Percentiles rank a stretch among this genome's conserved stretches.
Evolutionary conservation across 1,139 yeast species (phyloP).

Genomic region (Debaryomycetaceae sp.): DNA sequence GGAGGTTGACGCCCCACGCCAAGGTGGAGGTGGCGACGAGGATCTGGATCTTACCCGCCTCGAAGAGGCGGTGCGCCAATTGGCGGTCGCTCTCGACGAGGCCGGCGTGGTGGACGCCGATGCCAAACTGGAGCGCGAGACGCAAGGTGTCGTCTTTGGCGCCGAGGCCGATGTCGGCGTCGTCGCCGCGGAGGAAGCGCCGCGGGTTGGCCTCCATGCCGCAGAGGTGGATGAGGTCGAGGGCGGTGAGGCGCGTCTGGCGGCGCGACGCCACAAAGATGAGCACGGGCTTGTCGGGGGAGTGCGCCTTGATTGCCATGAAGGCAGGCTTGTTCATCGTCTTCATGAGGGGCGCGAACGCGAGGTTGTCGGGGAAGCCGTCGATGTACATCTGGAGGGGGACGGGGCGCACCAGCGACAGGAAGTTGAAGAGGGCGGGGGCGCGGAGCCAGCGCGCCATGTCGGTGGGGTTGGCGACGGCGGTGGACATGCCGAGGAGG

Average conservation of each 20-base stretch:
- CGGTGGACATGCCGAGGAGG: conserved; percentile 91
- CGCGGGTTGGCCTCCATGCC: conserved; percentile 94
- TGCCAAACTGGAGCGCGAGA: conserved; percentile 86
- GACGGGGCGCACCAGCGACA: conserved; percentile 94
- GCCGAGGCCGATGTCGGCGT: conserved; percentile 64
- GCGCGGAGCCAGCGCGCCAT: conserved; percentile 98
- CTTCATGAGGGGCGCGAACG: conserved; percentile 94
- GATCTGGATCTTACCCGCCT: conserved; percentile 80
- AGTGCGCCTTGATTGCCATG: conserved; percentile 92
- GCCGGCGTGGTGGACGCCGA: conserved; percentile 98
- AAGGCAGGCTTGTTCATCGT: conserved; percentile 98
- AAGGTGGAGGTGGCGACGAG: conserved; percentile 91
- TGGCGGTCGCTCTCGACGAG: conserved; percentile 85
- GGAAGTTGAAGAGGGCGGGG: conserved; percentile 80
- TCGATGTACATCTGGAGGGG: conserved; percentile 97
- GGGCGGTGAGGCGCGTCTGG: conserved; percentile 92
- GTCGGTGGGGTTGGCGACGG: conserved; percentile 95
- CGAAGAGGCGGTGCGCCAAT: conserved; percentile 82
- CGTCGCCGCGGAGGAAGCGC: conserved; percentile 74
- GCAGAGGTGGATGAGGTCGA: conserved; percentile 88
- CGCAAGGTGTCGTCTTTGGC: conserved; percentile 89
- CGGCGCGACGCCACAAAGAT: conserved; percentile 96
- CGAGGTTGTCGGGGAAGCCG: conserved; percentile 92
- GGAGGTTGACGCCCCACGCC: conserved; percentile 97
- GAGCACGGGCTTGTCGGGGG: conserved; percentile 88